phyloP scores from a whole-genome alignment of 805 yeast species.

The Candida pseudoglaebosa region DNA sequence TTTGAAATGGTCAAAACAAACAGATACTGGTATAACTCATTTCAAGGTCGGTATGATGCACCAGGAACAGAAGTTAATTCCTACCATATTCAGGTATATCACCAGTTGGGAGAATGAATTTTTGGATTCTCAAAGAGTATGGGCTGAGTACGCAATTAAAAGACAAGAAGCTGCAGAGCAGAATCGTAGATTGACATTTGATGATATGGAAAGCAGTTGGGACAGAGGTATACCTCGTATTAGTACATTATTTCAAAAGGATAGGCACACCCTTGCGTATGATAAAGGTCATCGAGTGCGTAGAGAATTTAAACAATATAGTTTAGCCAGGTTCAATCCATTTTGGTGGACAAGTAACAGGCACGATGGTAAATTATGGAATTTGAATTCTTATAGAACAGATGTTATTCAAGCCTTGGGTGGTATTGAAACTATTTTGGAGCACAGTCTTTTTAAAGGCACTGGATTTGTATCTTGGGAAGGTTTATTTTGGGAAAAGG shows the following conservation, averaged over 20 bases:
- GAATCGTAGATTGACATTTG: conserved; percentile 82
- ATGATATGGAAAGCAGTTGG: conserved; percentile 93
- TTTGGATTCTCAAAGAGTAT: conserved; percentile 88
- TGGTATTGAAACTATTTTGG: conserved; percentile 93
- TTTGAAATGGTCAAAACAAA: conserved; percentile 84
- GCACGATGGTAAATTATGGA: conserved; percentile 97
- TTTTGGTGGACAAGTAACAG: conserved; percentile 95
- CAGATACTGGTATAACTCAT: conserved; percentile 91
- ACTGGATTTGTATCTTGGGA: conserved; percentile 99
- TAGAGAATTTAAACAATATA: conserved; percentile 69
- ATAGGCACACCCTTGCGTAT: conserved; percentile 88
- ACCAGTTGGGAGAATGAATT: conserved; percentile 97
- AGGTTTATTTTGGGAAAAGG: conserved; percentile 97
- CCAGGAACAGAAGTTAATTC: conserved; percentile 76
- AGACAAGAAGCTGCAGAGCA: conserved; percentile 83
- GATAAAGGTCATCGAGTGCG: conserved; percentile 92
- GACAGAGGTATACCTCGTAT: conserved; percentile 96
- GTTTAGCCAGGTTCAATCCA: conserved; percentile 71
- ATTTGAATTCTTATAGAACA: conserved; percentile 83
- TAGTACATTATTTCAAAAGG: conserved; percentile 91
- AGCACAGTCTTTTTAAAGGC: conserved; percentile 91
- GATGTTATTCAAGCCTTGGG: conserved; percentile 97
- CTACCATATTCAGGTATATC: conserved; percentile 88
- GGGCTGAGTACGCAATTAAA: conserved; percentile 95
- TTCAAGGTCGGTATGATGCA: conserved; percentile 91